Evolutionary conservation across 2,329 filamentous ascomycete genomes (phyloP), one percentile per base, ranked within the genome.

Genomic region (Fusarium goolgardi): DNA sequence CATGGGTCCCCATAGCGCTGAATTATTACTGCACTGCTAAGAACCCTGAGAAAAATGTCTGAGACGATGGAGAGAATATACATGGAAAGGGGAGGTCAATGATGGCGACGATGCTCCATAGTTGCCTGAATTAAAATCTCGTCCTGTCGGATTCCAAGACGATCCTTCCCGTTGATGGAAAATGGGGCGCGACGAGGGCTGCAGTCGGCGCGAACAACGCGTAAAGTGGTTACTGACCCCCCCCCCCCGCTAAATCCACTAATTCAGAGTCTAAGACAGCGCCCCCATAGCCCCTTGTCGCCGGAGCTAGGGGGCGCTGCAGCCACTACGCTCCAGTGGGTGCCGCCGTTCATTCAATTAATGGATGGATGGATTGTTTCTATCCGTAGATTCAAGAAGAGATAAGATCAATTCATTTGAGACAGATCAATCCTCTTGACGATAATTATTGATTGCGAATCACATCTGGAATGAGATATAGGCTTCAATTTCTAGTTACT

Each of bases 111-210:
- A 70, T 72, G 67, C 56, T 55, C 71, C 69, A 70, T 72, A 74
- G 76, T 75, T 78, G 76, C 75, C 76, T 78, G 69, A 73, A 68
- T 71, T 63, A 67, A 41, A 56, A 40, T 70, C 59, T 65, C 39
- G 51, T 56, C 66, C 61, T 69, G 63, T 68, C 63, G 62, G 68
- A 60, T 59, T 55, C 32, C n/a, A 41, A 60, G 67, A 66, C 65
- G 65, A 72, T 72, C 60, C 56, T 57, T 70, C 63, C 65, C 59
- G 65, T 63, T 63, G 62, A 67, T 64, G 62, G 71, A 71, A 71
- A 71, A 59, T 70, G 70, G 70, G 69, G 62, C 72, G 69, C 72
- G 70, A 69, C 59, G 71, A 74, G 72, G 71, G 72, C 71, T 71
- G 23, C 47, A 34, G 63, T 62, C 64, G 46, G 67, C 64, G 60